Conservation (phyloP, 1,139 yeast genomes). For the Pneumocystis murina region DNA sequence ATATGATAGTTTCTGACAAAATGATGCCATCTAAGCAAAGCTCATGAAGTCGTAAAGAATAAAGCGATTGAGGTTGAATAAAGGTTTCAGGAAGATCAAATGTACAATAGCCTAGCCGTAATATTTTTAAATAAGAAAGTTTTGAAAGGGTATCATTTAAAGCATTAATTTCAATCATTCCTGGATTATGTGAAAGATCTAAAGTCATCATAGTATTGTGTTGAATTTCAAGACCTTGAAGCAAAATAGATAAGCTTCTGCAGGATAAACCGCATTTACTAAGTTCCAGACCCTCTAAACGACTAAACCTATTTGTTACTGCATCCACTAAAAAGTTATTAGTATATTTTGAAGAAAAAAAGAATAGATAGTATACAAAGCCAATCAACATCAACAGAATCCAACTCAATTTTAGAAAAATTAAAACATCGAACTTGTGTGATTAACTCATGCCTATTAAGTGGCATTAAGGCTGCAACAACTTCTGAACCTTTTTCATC, state of each 20-base stretch:
- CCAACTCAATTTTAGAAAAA: background rate
- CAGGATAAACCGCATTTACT: background rate
- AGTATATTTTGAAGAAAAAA: background rate
- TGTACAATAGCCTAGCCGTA: background rate
- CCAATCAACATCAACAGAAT: background rate
- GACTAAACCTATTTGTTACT: background rate
- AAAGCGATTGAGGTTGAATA: background rate
- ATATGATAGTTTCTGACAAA: background rate
- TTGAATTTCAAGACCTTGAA: background rate
- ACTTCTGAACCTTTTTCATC: background rate
- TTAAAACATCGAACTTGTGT: background rate
- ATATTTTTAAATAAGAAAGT: background rate
- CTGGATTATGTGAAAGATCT: background rate
- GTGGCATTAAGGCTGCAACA: background rate
- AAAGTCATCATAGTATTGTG: background rate
- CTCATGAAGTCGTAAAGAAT: background rate
- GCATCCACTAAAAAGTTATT: background rate
- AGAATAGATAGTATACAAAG: background rate
- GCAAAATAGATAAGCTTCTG: background rate
- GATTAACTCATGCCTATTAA: background rate
- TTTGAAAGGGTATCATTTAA: background rate
- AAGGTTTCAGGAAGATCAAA: background rate
- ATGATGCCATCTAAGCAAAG: background rate
- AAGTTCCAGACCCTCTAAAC: background rate
- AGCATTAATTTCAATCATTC: background rate